Evolutionary conservation across 2,329 filamentous ascomycete species (phyloP).

Genomic region (Clonostachys sp.): DNA sequence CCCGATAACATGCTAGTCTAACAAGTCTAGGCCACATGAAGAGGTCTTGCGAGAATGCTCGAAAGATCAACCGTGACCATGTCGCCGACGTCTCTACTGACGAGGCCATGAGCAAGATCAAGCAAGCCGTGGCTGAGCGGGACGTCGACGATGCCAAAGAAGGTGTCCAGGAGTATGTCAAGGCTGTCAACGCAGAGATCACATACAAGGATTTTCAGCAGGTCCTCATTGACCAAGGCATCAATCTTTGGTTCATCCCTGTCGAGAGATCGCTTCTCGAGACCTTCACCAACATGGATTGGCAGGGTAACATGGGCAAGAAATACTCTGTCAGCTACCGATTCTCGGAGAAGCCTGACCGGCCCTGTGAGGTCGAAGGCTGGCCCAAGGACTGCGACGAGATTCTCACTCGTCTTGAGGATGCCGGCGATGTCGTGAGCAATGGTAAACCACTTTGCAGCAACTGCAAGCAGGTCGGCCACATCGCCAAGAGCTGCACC

Average conservation of each 20-base stretch:
- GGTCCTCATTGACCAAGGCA: conserved; percentile 47
- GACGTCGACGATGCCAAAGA: conserved; percentile 62
- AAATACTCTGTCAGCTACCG: conserved; percentile 62
- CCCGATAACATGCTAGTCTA: conserved; percentile 5
- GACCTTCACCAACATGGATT: conserved; percentile 66
- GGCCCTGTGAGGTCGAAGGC: conserved; percentile 51
- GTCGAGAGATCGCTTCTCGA: conserved; percentile 49
- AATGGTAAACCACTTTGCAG: conserved; percentile 54
- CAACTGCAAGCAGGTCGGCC: conserved; percentile 63
- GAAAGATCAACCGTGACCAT: conserved; percentile 49
- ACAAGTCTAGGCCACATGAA: conserved; percentile 44
- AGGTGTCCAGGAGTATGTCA: conserved; percentile 55
- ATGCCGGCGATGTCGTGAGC: conserved; percentile 61
- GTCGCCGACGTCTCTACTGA: conserved; percentile 46
- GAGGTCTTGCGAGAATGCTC: conserved; percentile 52
- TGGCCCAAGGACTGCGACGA: conserved; percentile 58
- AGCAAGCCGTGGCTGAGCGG: conserved; percentile 41
- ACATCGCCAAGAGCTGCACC: conserved; percentile 55
- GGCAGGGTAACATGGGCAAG: conserved; percentile 63
- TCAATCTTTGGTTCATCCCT: conserved; percentile 59
- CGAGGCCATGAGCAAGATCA: conserved; percentile 53
- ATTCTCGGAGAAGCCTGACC: conserved; percentile 50
- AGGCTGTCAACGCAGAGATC: conserved; percentile 46
- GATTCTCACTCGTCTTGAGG: conserved; percentile 58
- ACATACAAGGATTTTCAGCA: conserved; percentile 59